Evolutionary conservation across 768 basidiomycete species (phyloP).

Genomic region (Russula olivacea): DNA sequence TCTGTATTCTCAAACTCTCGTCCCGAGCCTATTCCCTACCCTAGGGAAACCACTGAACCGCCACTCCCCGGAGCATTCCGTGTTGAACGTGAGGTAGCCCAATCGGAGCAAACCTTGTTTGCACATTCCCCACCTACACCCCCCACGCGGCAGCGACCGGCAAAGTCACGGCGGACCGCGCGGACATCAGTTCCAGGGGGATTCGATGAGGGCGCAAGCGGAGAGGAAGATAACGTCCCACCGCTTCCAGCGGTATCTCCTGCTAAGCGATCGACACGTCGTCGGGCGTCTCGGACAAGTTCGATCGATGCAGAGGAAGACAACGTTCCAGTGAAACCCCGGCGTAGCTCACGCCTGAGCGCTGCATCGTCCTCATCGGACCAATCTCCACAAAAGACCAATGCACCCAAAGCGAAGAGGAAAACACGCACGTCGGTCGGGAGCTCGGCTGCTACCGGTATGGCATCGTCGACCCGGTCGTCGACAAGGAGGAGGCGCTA

Average conservation of each 20-base stretch:
- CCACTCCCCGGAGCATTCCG: constrained; percentile 17
- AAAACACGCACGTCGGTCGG: constrained; percentile 12
- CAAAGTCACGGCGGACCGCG: constrained; percentile 17
- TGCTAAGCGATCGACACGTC: constrained; percentile 21
- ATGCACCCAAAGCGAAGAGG: constrained; percentile 12
- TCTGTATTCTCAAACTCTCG: constrained; percentile 11
- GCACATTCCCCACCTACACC: constrained; percentile 20
- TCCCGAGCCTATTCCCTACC: neutral
- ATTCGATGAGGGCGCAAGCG: constrained; percentile 17
- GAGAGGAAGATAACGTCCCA: constrained; percentile 23
- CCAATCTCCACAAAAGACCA: constrained; percentile 21
- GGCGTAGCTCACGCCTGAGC: constrained; percentile 26
- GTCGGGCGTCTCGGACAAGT: constrained; percentile 9
- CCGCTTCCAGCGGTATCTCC: constrained; percentile 18
- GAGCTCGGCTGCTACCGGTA: constrained; percentile 26
- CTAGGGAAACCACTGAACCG: constrained; percentile 16
- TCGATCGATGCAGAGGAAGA: constrained; percentile 18
- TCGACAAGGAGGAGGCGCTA: constrained; percentile 20
- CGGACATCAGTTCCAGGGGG: constrained; percentile 17
- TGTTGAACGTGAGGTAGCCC: constrained; percentile 1
- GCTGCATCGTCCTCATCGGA: constrained; percentile 23
- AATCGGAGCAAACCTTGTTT: neutral
- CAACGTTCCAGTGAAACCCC: neutral
- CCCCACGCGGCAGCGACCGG: constrained; percentile 14
- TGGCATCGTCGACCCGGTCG: constrained; percentile 11